Conservation (phyloP, 805 yeast genomes). For the Candida xiaguanensis region DNA sequence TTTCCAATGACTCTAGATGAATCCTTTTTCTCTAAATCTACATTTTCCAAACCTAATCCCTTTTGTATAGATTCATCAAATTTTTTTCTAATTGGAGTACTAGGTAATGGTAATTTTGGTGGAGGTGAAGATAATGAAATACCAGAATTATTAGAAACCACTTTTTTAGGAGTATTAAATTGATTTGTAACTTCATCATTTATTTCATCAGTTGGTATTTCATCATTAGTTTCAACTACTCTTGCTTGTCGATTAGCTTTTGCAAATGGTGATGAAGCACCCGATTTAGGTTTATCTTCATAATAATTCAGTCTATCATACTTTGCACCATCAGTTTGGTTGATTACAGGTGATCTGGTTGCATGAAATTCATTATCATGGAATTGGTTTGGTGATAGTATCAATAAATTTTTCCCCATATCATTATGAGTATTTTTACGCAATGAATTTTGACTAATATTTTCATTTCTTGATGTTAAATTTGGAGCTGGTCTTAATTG, state of each 20-base stretch:
- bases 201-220: conserved; percentile 10
- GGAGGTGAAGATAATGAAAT: conserved; percentile 32
- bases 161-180: conserved; percentile 5
- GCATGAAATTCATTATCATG: conserved; percentile 31
- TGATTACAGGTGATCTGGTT: conserved; percentile 12
- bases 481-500: conserved; percentile 17
- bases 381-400: conserved; percentile 37
- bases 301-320: background rate
- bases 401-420: conserved; percentile 25
- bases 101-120: conserved; percentile 31
- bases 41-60: conserved; percentile 39
- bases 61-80: conserved; percentile 20
- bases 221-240: conserved; percentile 35
- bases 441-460: conserved; percentile 15
- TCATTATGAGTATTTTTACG: background rate
- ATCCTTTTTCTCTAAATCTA: conserved; percentile 17
- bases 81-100: conserved; percentile 13
- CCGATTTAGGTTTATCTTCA: conserved; percentile 21
- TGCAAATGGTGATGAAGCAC: conserved; percentile 39
- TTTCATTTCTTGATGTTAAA: conserved; percentile 8
- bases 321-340: background rate
- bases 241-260: conserved; percentile 43
- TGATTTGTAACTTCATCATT: conserved; percentile 6
- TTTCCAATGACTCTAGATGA: conserved; percentile 2
- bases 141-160: background rate